A percentile compares a stretch with the other conserved stretches of the same genome.
These are phyloP conservation scores for Amoeboaphelidium protococcarum DNA, from an alignment of 371 early-diverging fungal genomes.

Conservation along the genomic window DNA sequence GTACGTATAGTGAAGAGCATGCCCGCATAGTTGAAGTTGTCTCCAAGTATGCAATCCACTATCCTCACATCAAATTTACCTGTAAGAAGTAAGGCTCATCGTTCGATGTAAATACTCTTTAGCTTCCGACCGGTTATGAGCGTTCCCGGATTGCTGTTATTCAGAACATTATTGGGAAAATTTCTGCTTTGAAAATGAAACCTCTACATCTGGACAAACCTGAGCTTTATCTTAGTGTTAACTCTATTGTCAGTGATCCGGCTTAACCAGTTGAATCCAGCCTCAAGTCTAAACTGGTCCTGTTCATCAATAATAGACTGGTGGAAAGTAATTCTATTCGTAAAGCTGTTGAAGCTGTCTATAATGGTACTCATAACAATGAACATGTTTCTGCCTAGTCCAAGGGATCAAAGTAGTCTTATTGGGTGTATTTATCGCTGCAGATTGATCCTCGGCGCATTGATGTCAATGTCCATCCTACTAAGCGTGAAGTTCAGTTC, in stretches of 20 bases:
- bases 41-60: conserved; percentile 60
- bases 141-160: conserved; percentile 20
- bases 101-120: background rate
- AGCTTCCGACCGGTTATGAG: conserved; percentile 19
- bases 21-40: conserved; percentile 58
- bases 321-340: conserved; percentile 10
- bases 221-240: too few species aligned
- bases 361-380: too few species aligned
- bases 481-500: conserved; percentile 12
- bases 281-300: conserved; percentile 41
- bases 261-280: too few species aligned
- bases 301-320: conserved; percentile 57
- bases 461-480: conserved; percentile 17
- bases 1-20: conserved; percentile 64
- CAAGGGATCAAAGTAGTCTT: background rate
- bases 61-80: conserved; percentile 43
- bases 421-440: conserved; percentile 2
- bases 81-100: conserved; percentile 34
- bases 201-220: too few species aligned
- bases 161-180: too few species aligned
- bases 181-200: too few species aligned
- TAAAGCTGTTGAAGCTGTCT: conserved; percentile 6
- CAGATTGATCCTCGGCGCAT: conserved; percentile 1
- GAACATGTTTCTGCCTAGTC: conserved; percentile 8
- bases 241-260: too few species aligned